phyloP scores from a whole-genome alignment of 495 filamentous ascomycete species.

The Xylaria cubensis region DNA sequence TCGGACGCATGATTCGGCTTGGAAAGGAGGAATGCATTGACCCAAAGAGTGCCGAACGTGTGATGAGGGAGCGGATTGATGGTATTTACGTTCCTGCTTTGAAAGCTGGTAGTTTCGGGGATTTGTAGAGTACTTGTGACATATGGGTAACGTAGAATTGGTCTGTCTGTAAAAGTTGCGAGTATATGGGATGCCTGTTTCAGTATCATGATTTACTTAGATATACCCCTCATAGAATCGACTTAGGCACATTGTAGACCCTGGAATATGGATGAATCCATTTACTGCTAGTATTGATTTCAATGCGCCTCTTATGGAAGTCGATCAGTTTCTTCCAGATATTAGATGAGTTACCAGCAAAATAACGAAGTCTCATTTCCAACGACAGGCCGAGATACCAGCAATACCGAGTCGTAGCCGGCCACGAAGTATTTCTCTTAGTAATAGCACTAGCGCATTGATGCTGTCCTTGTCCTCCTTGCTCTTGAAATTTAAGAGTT shows the following conservation, averaged over 20 bases:
- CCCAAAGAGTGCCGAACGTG: conserved; percentile 71
- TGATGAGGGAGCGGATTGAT: conserved; percentile 64
- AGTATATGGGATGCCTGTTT: not conserved
- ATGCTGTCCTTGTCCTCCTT: not conserved
- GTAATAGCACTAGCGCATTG: not conserved
- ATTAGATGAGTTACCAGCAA: not conserved
- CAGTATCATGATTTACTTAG: not conserved
- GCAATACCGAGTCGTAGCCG: not conserved
- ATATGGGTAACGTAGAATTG: not conserved
- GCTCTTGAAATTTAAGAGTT: not conserved
- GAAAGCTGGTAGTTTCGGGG: conserved; percentile 13
- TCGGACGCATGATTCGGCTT: conserved; percentile 87
- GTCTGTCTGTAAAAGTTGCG: conserved; percentile 1
- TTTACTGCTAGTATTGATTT: not conserved
- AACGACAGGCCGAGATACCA: not conserved
- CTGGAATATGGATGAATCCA: not conserved
- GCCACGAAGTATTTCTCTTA: not conserved
- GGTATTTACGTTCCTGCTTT: conserved; percentile 32
- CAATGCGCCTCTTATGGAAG: not conserved
- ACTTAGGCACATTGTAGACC: not conserved
- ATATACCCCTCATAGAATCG: not conserved
- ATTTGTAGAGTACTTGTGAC: not conserved
- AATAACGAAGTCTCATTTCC: not conserved
- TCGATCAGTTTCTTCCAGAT: not conserved
- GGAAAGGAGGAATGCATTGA: conserved; percentile 80